A percentile compares a stretch with the other conserved stretches of the same genome.
Evolutionary conservation across 352 stramenopile genomes (phyloP).

Genomic region (Globisporangium perplexum): DNA sequence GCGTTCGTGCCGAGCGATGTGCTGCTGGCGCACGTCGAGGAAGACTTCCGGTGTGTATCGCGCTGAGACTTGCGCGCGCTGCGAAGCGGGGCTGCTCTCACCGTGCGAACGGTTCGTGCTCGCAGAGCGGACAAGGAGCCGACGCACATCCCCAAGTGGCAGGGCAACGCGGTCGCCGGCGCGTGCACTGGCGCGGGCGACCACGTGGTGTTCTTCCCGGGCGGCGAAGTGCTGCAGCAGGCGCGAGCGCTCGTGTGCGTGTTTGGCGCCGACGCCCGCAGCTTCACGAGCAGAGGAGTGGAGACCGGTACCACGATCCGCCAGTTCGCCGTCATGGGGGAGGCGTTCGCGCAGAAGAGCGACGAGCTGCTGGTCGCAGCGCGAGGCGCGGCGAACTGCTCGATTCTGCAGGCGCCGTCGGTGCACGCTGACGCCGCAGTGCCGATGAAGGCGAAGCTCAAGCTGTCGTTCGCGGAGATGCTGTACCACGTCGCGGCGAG

Average conservation of each 20-base stretch:
- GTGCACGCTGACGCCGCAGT: not conserved
- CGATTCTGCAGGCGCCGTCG: constrained; percentile 21
- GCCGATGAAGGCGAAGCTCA: constrained; percentile 29
- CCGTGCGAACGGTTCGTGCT: not conserved
- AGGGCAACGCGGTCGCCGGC: constrained; percentile 61
- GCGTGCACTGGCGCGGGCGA: constrained; percentile 20
- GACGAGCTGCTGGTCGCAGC: constrained; percentile 30
- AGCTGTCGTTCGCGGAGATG: constrained; percentile 47
- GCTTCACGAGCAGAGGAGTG: constrained; percentile 31
- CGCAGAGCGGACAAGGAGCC: constrained; percentile 19
- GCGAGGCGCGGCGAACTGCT: constrained; percentile 37
- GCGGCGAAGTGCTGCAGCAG: constrained; percentile 59
- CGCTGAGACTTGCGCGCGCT: too few species aligned
- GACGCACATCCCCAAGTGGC: constrained; percentile 35
- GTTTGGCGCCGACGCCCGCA: not conserved
- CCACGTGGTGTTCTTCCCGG: constrained; percentile 66
- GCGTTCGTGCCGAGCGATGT: constrained; percentile 49
- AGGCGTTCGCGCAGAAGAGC: constrained; percentile 26
- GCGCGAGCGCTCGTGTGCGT: constrained; percentile 42
- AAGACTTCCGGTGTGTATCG: constrained; percentile 33
- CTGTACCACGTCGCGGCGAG: constrained; percentile 59
- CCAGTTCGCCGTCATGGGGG: constrained; percentile 55
- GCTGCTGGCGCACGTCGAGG: constrained; percentile 23
- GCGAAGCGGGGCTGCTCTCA: too few species aligned
- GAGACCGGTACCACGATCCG: constrained; percentile 54